phyloP scores from a whole-genome alignment of 2,329 filamentous ascomycete species.

The Chaetomium globosum region DNA sequence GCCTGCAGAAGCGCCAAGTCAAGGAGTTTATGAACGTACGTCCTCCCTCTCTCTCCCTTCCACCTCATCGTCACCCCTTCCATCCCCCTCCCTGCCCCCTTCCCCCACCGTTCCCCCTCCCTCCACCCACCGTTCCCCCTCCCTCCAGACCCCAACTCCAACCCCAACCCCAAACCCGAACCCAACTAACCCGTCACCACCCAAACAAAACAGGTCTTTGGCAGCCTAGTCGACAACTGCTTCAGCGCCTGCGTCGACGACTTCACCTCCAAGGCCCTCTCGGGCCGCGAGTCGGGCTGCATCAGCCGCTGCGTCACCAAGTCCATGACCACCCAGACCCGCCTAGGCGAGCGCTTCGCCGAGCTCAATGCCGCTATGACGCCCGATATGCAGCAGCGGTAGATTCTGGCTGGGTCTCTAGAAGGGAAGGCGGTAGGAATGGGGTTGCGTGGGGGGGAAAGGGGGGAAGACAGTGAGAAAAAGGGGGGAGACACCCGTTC shows the following conservation, averaged over 20 bases:
- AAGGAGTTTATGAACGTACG: constrained; percentile 97
- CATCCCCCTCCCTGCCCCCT: constrained; percentile 4
- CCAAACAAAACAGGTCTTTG: constrained; percentile 55
- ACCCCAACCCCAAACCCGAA: no score
- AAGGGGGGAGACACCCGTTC: background rate
- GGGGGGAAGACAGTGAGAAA: no score
- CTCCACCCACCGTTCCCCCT: background rate
- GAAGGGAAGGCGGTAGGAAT: background rate
- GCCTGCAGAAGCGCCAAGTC: constrained; percentile 97
- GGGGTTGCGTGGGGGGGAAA: background rate
- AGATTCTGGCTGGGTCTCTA: constrained; percentile 30
- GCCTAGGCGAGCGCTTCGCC: constrained; percentile 87
- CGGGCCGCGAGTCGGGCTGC: constrained; percentile 85
- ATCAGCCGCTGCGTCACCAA: constrained; percentile 95
- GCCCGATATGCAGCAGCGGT: constrained; percentile 53
- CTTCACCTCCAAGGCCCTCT: constrained; percentile 96
- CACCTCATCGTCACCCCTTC: background rate
- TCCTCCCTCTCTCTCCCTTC: constrained; percentile 32
- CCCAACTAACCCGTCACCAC: background rate
- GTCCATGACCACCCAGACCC: constrained; percentile 87
- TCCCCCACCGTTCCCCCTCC: background rate
- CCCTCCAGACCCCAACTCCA: background rate
- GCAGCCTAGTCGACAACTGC: constrained; percentile 79
- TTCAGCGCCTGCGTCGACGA: constrained; percentile 97
- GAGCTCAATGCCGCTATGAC: constrained; percentile 67